Conservation (phyloP, 768 basidiomycete genomes). For the Amanita pseudoporphyria region DNA sequence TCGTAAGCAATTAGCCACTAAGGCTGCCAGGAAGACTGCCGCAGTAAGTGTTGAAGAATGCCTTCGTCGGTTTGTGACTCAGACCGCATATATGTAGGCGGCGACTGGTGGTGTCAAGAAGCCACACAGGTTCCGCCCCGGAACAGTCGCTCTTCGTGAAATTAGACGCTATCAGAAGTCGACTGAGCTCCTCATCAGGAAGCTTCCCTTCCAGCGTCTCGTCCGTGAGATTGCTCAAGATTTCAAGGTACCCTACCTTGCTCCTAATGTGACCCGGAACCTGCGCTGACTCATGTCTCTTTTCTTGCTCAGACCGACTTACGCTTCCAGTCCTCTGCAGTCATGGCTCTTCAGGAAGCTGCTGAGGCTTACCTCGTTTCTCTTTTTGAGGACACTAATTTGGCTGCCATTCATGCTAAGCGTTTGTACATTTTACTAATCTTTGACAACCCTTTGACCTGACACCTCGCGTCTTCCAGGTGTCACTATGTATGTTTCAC, state of each 20-base stretch:
- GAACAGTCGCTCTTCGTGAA: conserved; percentile 46
- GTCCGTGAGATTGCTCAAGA: conserved; percentile 97
- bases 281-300: conserved; percentile 6
- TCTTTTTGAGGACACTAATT: conserved; percentile 83
- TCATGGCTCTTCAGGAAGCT: conserved; percentile 90
- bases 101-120: conserved; percentile 99
- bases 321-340: conserved; percentile 93
- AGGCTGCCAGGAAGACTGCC: conserved; percentile 88
- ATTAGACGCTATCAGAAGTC: conserved; percentile 94
- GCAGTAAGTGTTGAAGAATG: conserved; percentile 36
- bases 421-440: conserved; percentile 27
- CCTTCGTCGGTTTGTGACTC: conserved; percentile 13
- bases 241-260: conserved; percentile 60
- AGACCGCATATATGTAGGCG: conserved; percentile 30
- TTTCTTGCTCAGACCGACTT: conserved; percentile 56
- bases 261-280: conserved; percentile 4
- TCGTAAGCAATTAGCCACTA: conserved; percentile 92
- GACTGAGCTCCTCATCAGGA: conserved; percentile 85
- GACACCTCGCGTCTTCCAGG: conserved; percentile 16
- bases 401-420: conserved; percentile 87
- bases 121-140: conserved; percentile 93
- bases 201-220: conserved; percentile 98
- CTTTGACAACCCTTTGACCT: background rate
- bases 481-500: conserved; percentile 45
- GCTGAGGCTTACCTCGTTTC: conserved; percentile 86